Percentiles rank a stretch among this genome's conserved stretches.
phyloP scores from a whole-genome alignment of 768 basidiomycete species.

The Rhizopogon vulgaris region DNA sequence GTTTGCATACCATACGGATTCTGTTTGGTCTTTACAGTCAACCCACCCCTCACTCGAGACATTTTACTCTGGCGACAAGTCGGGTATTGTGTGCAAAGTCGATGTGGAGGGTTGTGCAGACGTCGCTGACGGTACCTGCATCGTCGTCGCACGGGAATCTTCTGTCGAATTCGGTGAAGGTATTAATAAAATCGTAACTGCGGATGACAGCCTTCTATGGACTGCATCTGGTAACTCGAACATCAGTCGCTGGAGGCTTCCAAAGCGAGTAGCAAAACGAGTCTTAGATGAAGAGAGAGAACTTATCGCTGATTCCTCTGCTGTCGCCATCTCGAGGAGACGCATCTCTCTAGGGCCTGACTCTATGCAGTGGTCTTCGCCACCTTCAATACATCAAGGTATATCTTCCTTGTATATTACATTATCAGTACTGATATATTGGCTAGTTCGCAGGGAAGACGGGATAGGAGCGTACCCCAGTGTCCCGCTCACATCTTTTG shows the following conservation, averaged over 20 bases:
- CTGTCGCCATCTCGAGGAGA: conserved; percentile 4
- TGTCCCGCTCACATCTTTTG: conserved; percentile 66
- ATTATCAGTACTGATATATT: neutral
- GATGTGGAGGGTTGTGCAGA: conserved; percentile 81
- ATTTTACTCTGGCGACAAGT: conserved; percentile 93
- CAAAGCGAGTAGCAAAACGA: conserved; percentile 29
- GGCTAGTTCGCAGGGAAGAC: conserved; percentile 10
- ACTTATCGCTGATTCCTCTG: conserved; percentile 7
- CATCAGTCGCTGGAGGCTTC: conserved; percentile 78
- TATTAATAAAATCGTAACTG: conserved; percentile 75
- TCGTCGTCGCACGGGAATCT: conserved; percentile 72
- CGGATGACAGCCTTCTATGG: conserved; percentile 86
- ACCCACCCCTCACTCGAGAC: conserved; percentile 78
- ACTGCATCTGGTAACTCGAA: conserved; percentile 81
- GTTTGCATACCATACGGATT: conserved; percentile 91
- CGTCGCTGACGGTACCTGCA: conserved; percentile 84
- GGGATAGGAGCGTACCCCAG: conserved; percentile 39
- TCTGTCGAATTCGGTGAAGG: conserved; percentile 46
- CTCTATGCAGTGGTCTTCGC: conserved; percentile 6
- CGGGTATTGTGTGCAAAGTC: conserved; percentile 86
- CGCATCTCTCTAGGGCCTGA: conserved; percentile 13
- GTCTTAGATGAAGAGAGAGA: conserved; percentile 11
- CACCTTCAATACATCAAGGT: conserved; percentile 16
- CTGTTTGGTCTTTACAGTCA: conserved; percentile 91
- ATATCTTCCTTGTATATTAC: neutral